Conservation (phyloP, 164 flowering plant species). For the Pachysandra terminalis region DNA sequence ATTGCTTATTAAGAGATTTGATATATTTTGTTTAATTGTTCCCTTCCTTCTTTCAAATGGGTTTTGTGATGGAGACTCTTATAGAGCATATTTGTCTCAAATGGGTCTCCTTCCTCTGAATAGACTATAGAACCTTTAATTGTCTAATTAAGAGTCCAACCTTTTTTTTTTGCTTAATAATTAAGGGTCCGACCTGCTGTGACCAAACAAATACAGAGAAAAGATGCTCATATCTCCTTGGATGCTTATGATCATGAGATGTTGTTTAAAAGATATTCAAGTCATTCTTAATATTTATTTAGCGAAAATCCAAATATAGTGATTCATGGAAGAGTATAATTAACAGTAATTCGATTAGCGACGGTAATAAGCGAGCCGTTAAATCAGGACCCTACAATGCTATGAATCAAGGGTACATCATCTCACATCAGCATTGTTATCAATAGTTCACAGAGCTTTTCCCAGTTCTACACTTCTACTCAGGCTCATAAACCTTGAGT, state of each 20-base stretch:
- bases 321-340: too few relatives aligned
- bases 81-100: constrained; percentile 10
- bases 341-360: too few relatives aligned
- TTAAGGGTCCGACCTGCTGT: not conserved
- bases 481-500: too few relatives aligned
- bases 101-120: not conserved
- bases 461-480: too few relatives aligned
- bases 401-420: not conserved
- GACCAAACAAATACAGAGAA: too few relatives aligned
- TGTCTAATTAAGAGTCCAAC: not conserved
- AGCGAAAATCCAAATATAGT: too few relatives aligned
- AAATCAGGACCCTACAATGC: not conserved
- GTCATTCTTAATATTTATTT: too few relatives aligned
- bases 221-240: too few relatives aligned
- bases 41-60: not conserved
- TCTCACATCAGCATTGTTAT: not conserved
- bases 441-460: not conserved
- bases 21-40: constrained; percentile 23
- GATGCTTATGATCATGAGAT: too few relatives aligned
- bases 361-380: not conserved
- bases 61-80: constrained; percentile 1
- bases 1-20: constrained; percentile 20
- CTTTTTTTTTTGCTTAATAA: too few relatives aligned
- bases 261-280: too few relatives aligned
- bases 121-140: not conserved